These are phyloP conservation scores for Coelastrella sp. DNA, from an alignment of 139 green algal species.

Conservation along the genomic window DNA sequence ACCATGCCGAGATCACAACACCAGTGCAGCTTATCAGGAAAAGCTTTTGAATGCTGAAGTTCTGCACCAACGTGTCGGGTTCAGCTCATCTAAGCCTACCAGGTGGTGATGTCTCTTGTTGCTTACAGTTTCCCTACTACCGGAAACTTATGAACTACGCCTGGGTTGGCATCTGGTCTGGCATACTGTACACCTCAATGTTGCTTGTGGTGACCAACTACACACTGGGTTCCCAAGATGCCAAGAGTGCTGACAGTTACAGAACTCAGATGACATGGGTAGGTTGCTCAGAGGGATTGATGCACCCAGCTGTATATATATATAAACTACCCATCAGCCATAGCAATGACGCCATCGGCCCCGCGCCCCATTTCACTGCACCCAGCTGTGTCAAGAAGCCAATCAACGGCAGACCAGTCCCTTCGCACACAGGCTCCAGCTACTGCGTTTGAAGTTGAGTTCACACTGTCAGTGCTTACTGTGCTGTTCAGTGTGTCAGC, in stretches of 20 bases:
- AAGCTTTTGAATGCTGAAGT: too few relatives aligned
- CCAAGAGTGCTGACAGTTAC: neutral
- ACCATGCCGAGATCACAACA: too few relatives aligned
- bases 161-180: neutral
- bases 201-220: neutral
- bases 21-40: too few relatives aligned
- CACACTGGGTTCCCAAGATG: neutral
- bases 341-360: too few relatives aligned
- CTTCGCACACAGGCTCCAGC: too few relatives aligned
- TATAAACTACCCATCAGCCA: neutral
- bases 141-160: neutral
- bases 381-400: too few relatives aligned
- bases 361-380: too few relatives aligned
- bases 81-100: neutral
- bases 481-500: neutral
- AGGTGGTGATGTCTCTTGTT: neutral
- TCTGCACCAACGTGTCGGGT: neutral
- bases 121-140: conserved; percentile 1
- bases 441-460: too few relatives aligned
- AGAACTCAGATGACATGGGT: neutral
- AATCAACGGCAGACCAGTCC: too few relatives aligned
- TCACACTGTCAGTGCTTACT: too few relatives aligned
- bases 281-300: neutral
- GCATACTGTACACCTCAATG: neutral
- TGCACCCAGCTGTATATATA: neutral